Evolutionary conservation across 2,329 filamentous ascomycete genomes (phyloP).

Genomic region (Calycina herbarum): DNA sequence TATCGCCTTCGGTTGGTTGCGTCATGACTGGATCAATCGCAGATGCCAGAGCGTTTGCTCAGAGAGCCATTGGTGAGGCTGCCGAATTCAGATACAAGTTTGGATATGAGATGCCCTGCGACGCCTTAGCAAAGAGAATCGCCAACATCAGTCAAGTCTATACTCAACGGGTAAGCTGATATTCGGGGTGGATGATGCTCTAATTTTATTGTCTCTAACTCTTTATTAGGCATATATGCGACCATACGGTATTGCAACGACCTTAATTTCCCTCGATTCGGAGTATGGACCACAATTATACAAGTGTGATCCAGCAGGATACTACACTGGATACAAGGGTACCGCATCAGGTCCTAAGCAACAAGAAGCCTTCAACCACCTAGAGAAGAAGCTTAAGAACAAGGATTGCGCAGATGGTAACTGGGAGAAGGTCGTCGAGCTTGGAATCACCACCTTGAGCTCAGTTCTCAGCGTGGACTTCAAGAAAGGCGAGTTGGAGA

Average conservation of each 20-base stretch:
- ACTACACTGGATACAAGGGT: slow-evolving; percentile 98
- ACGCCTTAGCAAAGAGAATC: slow-evolving; percentile 92
- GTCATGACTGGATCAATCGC: slow-evolving; percentile 99
- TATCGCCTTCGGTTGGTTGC: slow-evolving; percentile 94
- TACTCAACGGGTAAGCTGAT: slow-evolving; percentile 78
- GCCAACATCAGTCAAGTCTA: slow-evolving; percentile 99
- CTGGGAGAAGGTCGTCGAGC: slow-evolving; percentile 97
- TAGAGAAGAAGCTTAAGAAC: slow-evolving; percentile 99
- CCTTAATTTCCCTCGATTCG: slow-evolving; percentile 88
- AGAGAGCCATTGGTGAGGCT: slow-evolving; percentile 90
- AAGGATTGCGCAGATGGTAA: slow-evolving; percentile 89
- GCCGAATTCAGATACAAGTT: slow-evolving; percentile 98
- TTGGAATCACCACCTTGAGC: slow-evolving; percentile 93
- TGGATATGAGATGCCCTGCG: slow-evolving; percentile 99
- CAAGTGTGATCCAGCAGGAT: slow-evolving; percentile 97
- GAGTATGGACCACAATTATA: slow-evolving; percentile 93
- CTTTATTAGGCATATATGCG: slow-evolving; percentile 84
- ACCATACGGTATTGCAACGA: slow-evolving; percentile 92
- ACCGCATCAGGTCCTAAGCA: slow-evolving; percentile 97
- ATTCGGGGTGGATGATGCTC: slow-evolving; percentile 11
- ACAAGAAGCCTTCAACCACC: slow-evolving; percentile 95
- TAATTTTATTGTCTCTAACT: not conserved
- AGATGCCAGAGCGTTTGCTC: slow-evolving; percentile 90
- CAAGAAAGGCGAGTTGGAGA: slow-evolving; percentile 98
- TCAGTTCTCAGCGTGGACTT: slow-evolving; percentile 98